Percentiles rank a stretch among this genome's conserved stretches.
phyloP scores from a whole-genome alignment of 2,329 filamentous ascomycete genomes.

The Fusarium napiforme region DNA sequence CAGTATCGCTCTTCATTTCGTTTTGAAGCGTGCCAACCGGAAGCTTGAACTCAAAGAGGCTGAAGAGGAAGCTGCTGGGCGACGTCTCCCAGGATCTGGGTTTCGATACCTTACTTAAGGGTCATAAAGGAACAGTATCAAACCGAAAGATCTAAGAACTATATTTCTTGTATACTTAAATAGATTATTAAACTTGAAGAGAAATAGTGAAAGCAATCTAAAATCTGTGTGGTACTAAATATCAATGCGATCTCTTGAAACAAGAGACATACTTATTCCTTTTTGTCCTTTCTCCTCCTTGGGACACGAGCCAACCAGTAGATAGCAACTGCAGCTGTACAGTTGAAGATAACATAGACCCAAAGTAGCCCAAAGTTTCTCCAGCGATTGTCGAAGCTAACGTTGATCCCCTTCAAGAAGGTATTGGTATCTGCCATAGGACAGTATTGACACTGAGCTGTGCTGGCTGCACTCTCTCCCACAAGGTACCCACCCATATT shows the following conservation, averaged over 20 bases:
- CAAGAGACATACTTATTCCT: background rate
- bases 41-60: background rate
- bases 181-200: accelerated
- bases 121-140: background rate
- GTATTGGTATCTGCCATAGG: slow-evolving; percentile 44
- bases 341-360: slow-evolving; percentile 63
- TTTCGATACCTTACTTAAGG: background rate
- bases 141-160: background rate
- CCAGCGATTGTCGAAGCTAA: slow-evolving; percentile 62
- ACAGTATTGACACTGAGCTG: slow-evolving; percentile 57
- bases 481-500: background rate
- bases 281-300: slow-evolving; percentile 28
- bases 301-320: slow-evolving; percentile 58
- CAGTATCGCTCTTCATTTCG: background rate
- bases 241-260: accelerated
- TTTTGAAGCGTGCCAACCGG: background rate
- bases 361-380: slow-evolving; percentile 66
- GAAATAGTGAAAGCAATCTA: background rate
- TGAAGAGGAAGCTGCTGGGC: background rate
- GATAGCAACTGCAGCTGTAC: slow-evolving; percentile 57
- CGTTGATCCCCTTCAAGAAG: slow-evolving; percentile 53
- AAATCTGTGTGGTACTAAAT: no score
- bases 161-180: accelerated
- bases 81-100: background rate
- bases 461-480: background rate